Evolutionary conservation across 1,284 basidiomycete species (phyloP), one percentile per base, ranked within the genome.

Genomic region (Hemileia vastatrix): DNA sequence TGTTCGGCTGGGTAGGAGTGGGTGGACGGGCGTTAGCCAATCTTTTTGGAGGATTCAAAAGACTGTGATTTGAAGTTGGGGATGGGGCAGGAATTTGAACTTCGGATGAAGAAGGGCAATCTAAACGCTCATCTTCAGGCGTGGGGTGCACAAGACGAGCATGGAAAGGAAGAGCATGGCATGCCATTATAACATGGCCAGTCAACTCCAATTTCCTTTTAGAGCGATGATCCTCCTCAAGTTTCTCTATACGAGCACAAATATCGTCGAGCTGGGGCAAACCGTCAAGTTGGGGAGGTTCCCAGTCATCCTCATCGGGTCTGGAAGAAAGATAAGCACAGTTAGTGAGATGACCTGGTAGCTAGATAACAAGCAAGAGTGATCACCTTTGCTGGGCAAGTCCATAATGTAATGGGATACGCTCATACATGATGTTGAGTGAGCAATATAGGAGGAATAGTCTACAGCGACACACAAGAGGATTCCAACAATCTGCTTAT

Each of bases 161-260:
- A 21, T 62, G n/a, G n/a, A n/a, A 62, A 48, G 59, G 59, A 21
- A 62, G n/a, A 19, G 59, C 53, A 50, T 62, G 59, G n/a, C 59
- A 62, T 32, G 59, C 59, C 59, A 62, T 62, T 52, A 62, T 62
- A 31, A 62, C 59, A 62, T 62, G 59, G 21, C 59, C 59, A 23
- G 59, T 54, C 3, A 62, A 44, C 24, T 62, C 55, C 15, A 62
- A 31, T 31, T 62, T 62, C 11, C 59, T 53, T 48, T 55, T 62
- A 13, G 59, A 62, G n/a, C 33, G 54, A 51, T 53, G 52, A 45
- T 62, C 59, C 23, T 62, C 59, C 40, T 62, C 59, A 24, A 62
- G 27, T 6, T 54, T 11, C 11, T 18, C n/a, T 9, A 62, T 55
- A 13, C 53, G 52, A 19, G 49, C 45, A 11, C 53, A 21, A 11